Percentiles rank a stretch among this genome's conserved stretches.
phyloP scores from a whole-genome alignment of 148 eudicot genomes.

The Fagopyrum esculentum region DNA sequence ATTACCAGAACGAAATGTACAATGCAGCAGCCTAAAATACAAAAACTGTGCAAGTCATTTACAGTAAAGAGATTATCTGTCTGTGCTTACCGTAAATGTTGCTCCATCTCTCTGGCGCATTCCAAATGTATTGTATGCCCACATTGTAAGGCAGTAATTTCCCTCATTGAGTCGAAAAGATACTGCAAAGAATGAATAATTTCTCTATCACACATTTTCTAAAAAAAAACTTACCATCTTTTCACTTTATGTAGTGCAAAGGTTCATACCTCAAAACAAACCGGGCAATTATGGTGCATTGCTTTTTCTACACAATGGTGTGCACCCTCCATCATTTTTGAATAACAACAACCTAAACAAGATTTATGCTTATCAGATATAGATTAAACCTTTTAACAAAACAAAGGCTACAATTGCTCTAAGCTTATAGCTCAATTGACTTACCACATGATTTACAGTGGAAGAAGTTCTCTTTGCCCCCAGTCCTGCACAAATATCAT shows the following conservation, averaged over 20 bases:
- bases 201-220: not conserved
- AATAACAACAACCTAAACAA: slow-evolving; percentile 64
- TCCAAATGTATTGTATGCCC: slow-evolving; percentile 53
- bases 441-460: slow-evolving; percentile 79
- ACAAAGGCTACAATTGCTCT: not conserved
- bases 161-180: slow-evolving; percentile 41
- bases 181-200: slow-evolving; percentile 26
- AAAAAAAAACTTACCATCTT: not conserved
- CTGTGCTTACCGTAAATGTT: slow-evolving; percentile 33
- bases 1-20: not conserved
- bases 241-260: not conserved
- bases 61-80: not conserved
- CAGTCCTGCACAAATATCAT: slow-evolving; percentile 39
- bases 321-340: slow-evolving; percentile 47
- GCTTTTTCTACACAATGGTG: slow-evolving; percentile 73
- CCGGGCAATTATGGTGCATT: slow-evolving; percentile 83
- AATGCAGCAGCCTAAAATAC: not conserved
- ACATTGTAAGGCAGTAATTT: slow-evolving; percentile 35
- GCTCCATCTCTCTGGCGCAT: slow-evolving; percentile 42
- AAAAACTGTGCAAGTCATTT: not conserved
- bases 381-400: not conserved
- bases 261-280: slow-evolving; percentile 69
- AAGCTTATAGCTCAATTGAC: not conserved
- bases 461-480: slow-evolving; percentile 69
- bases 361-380: not conserved